A percentile compares a stretch with the other conserved stretches of the same genome.
Evolutionary conservation across 257 asterid genomes (phyloP).

Genomic region (Capsicum baccatum): DNA sequence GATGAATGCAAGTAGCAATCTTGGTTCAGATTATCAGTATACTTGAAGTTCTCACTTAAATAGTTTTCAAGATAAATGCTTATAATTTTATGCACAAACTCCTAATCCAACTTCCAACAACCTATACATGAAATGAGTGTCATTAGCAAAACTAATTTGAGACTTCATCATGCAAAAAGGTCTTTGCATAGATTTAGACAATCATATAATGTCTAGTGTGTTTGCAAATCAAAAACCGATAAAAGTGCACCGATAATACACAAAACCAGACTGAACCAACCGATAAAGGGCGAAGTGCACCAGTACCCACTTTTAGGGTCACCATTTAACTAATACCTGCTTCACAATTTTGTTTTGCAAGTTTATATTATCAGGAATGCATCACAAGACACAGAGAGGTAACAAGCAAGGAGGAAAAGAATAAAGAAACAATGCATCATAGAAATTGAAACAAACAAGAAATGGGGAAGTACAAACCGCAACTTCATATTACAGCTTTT

Average conservation of each 20-base stretch:
- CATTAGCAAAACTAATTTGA: constrained; percentile 18
- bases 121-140: not conserved
- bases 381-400: not conserved
- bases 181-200: not conserved
- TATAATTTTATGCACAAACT: not conserved
- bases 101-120: not conserved
- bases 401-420: not conserved
- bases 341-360: no score
- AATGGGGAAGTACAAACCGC: constrained; percentile 58
- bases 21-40: constrained; percentile 9
- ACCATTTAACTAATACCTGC: no score
- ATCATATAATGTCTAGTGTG: not conserved
- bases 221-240: no score
- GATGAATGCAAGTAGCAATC: constrained; percentile 12
- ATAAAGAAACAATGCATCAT: not conserved
- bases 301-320: no score
- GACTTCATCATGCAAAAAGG: not conserved
- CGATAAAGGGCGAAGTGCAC: no score
- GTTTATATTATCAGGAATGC: not conserved
- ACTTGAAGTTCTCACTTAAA: not conserved
- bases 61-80: constrained; percentile 9
- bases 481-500: constrained; percentile 71
- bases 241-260: no score
- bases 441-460: constrained; percentile 6
- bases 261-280: no score